These are phyloP conservation scores for Colletotrichum navitas DNA, from an alignment of 2,329 filamentous ascomycete species.

Conservation along the genomic window DNA sequence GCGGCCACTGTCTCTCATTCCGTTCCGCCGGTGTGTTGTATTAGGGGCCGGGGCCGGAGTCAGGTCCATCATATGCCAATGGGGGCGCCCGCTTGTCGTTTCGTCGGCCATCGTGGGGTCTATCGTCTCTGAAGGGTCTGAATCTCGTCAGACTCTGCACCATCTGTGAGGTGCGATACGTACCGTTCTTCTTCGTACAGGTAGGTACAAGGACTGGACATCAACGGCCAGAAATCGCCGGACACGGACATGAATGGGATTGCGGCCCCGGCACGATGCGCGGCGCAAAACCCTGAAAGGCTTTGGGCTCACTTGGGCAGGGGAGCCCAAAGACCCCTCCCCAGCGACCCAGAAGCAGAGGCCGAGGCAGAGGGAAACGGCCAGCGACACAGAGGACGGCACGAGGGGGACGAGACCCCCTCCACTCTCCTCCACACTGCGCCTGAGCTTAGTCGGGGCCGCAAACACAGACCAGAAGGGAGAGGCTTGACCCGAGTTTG, in stretches of 20 bases:
- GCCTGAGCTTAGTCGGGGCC: constrained; percentile 17
- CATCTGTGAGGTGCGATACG: not conserved
- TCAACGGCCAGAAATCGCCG: constrained; percentile 1
- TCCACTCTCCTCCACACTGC: constrained; percentile 29
- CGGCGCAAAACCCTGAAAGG: constrained; percentile 13
- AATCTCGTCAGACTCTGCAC: not conserved
- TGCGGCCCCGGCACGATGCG: constrained; percentile 18
- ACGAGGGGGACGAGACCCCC: constrained; percentile 2
- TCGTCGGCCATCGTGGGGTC: not conserved
- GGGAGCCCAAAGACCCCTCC: constrained; percentile 7
- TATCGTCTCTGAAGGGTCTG: not conserved
- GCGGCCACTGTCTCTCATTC: constrained; percentile 18
- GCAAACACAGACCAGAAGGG: constrained; percentile 20
- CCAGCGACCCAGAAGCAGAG: constrained; percentile 2
- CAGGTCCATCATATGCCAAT: constrained; percentile 27
- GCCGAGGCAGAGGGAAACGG: constrained; percentile 12
- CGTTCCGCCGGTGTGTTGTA: constrained; percentile 26
- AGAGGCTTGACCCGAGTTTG: constrained; percentile 25
- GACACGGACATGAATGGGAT: constrained; percentile 17
- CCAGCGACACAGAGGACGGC: not conserved
- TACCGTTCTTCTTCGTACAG: not conserved
- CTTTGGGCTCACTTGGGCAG: constrained; percentile 23
- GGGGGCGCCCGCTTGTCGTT: not conserved
- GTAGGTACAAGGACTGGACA: not conserved
- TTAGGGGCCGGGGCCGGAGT: constrained; percentile 18